phyloP scores from a whole-genome alignment of 2,329 filamentous ascomycete species.

The Aspergillus aculeatinus region DNA sequence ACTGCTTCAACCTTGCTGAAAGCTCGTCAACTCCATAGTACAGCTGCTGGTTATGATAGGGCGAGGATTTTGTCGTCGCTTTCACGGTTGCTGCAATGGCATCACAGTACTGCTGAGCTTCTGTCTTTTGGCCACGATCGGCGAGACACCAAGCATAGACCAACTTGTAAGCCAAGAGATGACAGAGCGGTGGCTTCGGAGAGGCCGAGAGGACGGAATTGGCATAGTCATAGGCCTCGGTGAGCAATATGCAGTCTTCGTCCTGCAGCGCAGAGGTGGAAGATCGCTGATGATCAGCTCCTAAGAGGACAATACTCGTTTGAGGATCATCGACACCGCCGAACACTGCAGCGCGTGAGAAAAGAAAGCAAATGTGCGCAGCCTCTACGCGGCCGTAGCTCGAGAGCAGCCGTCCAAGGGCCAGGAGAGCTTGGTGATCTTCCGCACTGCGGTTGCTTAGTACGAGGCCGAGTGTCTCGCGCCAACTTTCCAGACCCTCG shows the following conservation, averaged over 20 bases:
- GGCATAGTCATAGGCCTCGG: slow-evolving; percentile 92
- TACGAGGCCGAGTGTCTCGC: slow-evolving; percentile 81
- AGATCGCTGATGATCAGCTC: slow-evolving; percentile 74
- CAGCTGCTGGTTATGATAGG: slow-evolving; percentile 77
- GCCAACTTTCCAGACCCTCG: slow-evolving; percentile 89
- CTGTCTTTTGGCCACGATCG: slow-evolving; percentile 75
- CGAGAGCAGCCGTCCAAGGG: slow-evolving; percentile 77
- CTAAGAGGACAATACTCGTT: slow-evolving; percentile 77
- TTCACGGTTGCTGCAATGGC: slow-evolving; percentile 73
- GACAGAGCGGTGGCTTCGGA: slow-evolving; percentile 64
- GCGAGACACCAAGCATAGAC: slow-evolving; percentile 81
- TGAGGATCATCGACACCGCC: slow-evolving; percentile 79
- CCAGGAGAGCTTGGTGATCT: slow-evolving; percentile 73
- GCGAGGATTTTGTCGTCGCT: slow-evolving; percentile 77
- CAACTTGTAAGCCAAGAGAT: slow-evolving; percentile 87
- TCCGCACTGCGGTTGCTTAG: slow-evolving; percentile 82
- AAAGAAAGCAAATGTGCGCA: slow-evolving; percentile 90
- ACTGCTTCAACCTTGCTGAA: slow-evolving; percentile 76
- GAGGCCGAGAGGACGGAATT: slow-evolving; percentile 66
- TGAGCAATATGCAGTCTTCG: slow-evolving; percentile 84
- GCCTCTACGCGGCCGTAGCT: slow-evolving; percentile 88
- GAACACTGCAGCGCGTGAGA: slow-evolving; percentile 72
- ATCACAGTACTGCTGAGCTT: slow-evolving; percentile 91
- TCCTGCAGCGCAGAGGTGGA: slow-evolving; percentile 74
- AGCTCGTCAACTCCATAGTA: slow-evolving; percentile 80